Percentiles rank a stretch among this genome's conserved stretches.
Evolutionary conservation across 495 filamentous ascomycete genomes (phyloP).

Genomic region (Achaetomiella virescens): DNA sequence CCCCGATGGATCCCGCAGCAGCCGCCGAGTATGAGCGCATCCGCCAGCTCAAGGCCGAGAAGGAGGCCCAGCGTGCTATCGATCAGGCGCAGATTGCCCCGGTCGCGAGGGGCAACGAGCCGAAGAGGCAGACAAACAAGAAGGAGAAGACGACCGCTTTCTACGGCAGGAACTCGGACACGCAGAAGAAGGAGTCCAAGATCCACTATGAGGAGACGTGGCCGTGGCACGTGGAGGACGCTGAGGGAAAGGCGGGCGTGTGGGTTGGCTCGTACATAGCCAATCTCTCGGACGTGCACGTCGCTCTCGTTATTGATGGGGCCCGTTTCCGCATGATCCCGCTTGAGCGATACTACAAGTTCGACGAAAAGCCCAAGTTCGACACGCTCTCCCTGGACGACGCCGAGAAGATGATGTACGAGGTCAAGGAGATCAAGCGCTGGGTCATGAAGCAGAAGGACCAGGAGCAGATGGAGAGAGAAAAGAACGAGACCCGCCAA

Average conservation of each 20-base stretch:
- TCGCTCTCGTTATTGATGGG: slow-evolving; percentile 64
- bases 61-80: slow-evolving; percentile 72
- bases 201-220: slow-evolving; percentile 90
- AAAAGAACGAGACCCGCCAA: slow-evolving; percentile 41
- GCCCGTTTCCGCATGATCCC: slow-evolving; percentile 78
- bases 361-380: slow-evolving; percentile 75
- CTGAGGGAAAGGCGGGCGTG: slow-evolving; percentile 75
- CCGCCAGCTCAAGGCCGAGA: slow-evolving; percentile 58
- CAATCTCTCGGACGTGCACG: slow-evolving; percentile 67
- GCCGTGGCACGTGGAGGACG: slow-evolving; percentile 96
- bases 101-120: slow-evolving; percentile 42
- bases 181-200: slow-evolving; percentile 68
- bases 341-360: slow-evolving; percentile 91
- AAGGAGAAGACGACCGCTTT: slow-evolving; percentile 70
- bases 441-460: slow-evolving; percentile 70
- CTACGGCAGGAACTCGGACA: slow-evolving; percentile 49
- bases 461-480: slow-evolving; percentile 48
- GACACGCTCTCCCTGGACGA: slow-evolving; percentile 76
- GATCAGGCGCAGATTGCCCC: slow-evolving; percentile 88
- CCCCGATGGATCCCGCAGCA: slow-evolving; percentile 39
- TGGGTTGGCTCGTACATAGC: slow-evolving; percentile 91
- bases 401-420: slow-evolving; percentile 70
- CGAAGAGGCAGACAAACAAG: slow-evolving; percentile 60
- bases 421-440: slow-evolving; percentile 38
- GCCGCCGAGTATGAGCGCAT: slow-evolving; percentile 68